Conservation (phyloP, 78 protist genomes). For the Emiliania huxleyi region DNA sequence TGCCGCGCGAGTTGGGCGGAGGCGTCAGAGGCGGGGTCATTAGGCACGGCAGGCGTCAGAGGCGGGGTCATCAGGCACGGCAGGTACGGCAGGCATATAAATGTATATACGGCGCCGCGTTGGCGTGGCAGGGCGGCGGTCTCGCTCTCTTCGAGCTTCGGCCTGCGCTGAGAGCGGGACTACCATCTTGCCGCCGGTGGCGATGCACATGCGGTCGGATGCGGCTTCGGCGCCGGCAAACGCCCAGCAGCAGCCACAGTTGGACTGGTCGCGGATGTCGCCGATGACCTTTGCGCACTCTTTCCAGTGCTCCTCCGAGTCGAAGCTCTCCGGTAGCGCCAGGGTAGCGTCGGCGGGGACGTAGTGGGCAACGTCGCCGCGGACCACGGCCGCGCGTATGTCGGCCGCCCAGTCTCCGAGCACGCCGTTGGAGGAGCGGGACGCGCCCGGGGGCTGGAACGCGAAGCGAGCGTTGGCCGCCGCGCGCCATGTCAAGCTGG, state of each 20-base stretch:
- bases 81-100: too few relatives aligned
- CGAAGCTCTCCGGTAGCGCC: background rate
- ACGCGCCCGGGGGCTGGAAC: background rate
- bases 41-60: too few relatives aligned
- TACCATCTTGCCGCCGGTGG: background rate
- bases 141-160: too few relatives aligned
- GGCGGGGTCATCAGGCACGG: too few relatives aligned
- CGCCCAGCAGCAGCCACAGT: slow-evolving; percentile 55
- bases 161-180: slow-evolving; percentile 34
- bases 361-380: background rate
- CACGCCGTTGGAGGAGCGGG: background rate
- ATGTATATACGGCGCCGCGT: too few relatives aligned
- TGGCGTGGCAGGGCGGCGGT: too few relatives aligned
- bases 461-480: slow-evolving; percentile 18
- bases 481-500: background rate
- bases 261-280: slow-evolving; percentile 60
- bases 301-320: slow-evolving; percentile 12
- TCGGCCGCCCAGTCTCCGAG: background rate
- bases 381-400: background rate
- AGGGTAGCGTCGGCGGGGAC: background rate
- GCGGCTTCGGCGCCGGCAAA: slow-evolving; percentile 34
- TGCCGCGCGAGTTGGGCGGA: too few relatives aligned
- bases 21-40: too few relatives aligned
- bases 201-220: slow-evolving; percentile 43
- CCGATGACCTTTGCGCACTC: slow-evolving; percentile 31